Percentiles rank a stretch among this genome's conserved stretches.
Conservation (phyloP, 176 grass and related monocot genomes). For the Oropetium thomaeum region DNA sequence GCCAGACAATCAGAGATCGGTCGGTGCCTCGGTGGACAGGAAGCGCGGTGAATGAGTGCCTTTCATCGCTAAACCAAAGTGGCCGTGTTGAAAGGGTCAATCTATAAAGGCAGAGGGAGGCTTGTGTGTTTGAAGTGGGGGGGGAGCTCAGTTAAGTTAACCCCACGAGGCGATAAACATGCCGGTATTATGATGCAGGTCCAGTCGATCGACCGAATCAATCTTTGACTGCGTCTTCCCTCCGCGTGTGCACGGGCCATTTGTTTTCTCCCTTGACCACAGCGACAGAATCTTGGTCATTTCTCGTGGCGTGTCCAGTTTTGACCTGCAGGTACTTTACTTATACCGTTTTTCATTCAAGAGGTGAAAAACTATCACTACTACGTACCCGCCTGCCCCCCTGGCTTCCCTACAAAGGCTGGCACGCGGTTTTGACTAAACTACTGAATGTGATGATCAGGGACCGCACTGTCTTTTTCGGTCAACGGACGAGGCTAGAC, state of each 20-base stretch:
- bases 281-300: too few relatives aligned
- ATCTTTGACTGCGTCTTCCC: too few relatives aligned
- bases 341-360: too few relatives aligned
- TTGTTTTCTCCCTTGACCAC: too few relatives aligned
- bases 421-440: not conserved
- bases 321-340: too few relatives aligned
- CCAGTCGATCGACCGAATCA: too few relatives aligned
- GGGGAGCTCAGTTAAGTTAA: not conserved
- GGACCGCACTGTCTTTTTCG: not conserved
- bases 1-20: not conserved
- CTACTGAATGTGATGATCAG: not conserved
- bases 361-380: not conserved
- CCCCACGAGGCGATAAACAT: too few relatives aligned
- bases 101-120: not conserved
- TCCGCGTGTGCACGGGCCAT: too few relatives aligned
- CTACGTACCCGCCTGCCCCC: not conserved
- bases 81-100: conserved; percentile 15
- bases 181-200: too few relatives aligned
- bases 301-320: too few relatives aligned
- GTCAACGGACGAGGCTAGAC: not conserved
- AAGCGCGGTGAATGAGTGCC: not conserved
- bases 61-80: not conserved
- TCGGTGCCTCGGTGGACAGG: not conserved
- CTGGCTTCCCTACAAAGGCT: too few relatives aligned
- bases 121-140: too few relatives aligned